phyloP scores from a whole-genome alignment of 345 rosid species.

The Theobroma cacao region DNA sequence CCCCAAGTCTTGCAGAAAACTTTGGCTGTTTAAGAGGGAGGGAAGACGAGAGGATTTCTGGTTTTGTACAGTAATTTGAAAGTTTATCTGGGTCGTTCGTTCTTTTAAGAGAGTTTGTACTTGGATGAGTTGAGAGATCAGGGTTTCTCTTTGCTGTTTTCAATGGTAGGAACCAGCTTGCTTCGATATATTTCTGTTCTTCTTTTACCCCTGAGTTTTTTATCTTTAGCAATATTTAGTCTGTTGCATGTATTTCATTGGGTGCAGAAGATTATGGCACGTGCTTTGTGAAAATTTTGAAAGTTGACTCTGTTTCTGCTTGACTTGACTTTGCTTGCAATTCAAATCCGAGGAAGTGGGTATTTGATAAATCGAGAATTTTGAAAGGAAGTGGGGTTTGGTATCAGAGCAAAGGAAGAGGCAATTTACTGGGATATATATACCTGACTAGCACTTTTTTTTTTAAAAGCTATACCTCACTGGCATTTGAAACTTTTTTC shows the following conservation, averaged over 20 bases:
- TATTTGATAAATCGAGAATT: not conserved
- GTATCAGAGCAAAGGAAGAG: not conserved
- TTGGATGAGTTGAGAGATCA: slow-evolving; percentile 31
- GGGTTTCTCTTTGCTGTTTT: slow-evolving; percentile 24
- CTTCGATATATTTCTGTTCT: not conserved
- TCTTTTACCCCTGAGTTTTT: not conserved
- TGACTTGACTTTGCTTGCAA: slow-evolving; percentile 7
- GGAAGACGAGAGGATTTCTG: slow-evolving; percentile 10
- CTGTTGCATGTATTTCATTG: not conserved
- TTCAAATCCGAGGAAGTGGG: not conserved
- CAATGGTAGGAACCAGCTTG: slow-evolving; percentile 29
- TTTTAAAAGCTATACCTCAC: too few relatives aligned
- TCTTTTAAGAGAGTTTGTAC: not conserved
- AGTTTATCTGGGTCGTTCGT: not conserved
- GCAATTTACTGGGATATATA: not conserved
- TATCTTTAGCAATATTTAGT: not conserved
- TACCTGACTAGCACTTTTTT: too few relatives aligned
- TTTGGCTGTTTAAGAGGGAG: not conserved
- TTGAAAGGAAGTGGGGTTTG: not conserved
- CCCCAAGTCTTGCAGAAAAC: not conserved
- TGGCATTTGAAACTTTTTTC: not conserved
- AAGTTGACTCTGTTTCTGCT: not conserved
- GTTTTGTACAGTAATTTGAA: not conserved
- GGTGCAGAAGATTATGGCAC: not conserved
- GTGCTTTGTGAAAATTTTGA: not conserved